These are phyloP conservation scores for Uromyces viciae-fabae DNA, from an alignment of 1,284 basidiomycete genomes.

Conservation along the genomic window DNA sequence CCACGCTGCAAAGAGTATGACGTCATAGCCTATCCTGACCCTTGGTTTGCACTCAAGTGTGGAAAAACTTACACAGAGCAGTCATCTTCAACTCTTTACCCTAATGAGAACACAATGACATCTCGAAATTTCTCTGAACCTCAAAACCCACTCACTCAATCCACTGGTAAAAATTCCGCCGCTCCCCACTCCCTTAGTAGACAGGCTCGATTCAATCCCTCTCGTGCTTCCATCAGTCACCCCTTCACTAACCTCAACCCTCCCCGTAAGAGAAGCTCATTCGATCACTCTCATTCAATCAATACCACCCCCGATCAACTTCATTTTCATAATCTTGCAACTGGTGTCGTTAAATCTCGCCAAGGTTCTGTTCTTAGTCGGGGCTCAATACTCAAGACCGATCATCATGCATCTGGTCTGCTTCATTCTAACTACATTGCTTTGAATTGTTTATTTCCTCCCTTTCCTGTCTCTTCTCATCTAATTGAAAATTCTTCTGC, in stretches of 20 bases:
- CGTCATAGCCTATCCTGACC: too few species aligned
- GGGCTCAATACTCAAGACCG: constrained; percentile 42
- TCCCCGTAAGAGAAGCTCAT: not conserved
- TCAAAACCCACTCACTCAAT: not conserved
- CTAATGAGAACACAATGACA: too few species aligned
- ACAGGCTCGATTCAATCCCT: not conserved
- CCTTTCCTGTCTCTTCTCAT: not conserved
- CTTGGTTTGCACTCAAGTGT: too few species aligned
- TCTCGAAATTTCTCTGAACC: not conserved
- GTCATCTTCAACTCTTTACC: too few species aligned
- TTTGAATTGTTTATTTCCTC: not conserved
- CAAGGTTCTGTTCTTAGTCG: constrained; percentile 43
- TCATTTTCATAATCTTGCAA: constrained; percentile 25
- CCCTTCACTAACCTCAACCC: not conserved
- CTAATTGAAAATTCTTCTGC: not conserved
- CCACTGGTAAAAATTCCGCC: constrained; percentile 7
- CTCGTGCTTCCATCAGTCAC: constrained; percentile 23
- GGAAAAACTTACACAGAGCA: too few species aligned
- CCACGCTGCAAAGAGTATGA: too few species aligned
- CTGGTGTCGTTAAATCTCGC: constrained; percentile 40
- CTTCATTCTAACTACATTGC: not conserved
- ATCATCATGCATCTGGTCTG: constrained; percentile 41
- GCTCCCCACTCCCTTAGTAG: not conserved
- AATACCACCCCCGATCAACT: constrained; percentile 13
- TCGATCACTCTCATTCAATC: not conserved